Base-by-base conservation (phyloP, 495 filamentous ascomycete genomes). In the Aspergillus ostianus region DNA sequence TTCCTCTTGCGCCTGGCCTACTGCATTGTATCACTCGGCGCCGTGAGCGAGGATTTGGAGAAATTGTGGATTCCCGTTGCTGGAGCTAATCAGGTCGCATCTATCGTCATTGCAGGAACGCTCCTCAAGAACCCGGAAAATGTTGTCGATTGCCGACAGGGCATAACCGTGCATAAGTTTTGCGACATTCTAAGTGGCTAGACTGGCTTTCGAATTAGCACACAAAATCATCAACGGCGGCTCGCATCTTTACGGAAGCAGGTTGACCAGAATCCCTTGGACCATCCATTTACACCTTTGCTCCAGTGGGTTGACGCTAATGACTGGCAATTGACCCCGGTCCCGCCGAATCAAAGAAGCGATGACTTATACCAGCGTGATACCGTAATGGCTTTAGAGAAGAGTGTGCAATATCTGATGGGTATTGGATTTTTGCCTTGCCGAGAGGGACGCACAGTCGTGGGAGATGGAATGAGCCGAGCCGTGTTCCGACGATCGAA, bases 1-100 rank as follows among this genome's bases (percentile, higher is more conserved):
- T 72, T 62, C 56, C 50, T 72, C 12, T 72, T 65, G 69, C 54
- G 69, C 3, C 36, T 72, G 4, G 56, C 50, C 7, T 63, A 53
- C 47, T 64, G 53, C 27, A 57, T 59, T 36, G 12, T 62, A 10
- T n/a, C 30, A 7, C 23, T 61, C 13, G 36, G 45, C 6, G 47
- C 52, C n/a, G 47, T 58, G 3, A 62, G 50, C 45, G 20, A 56
- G 12, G 41, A 47, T 49, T n/a, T 56, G 80, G 17, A 69, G 13
- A 12, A 17, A 15, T 13, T 21, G 15, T n/a, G 41, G 18, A 18
- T 48, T 18, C 44, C 56, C 41, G 55, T 61, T 3, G 47, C 58
- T 20, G 63, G 63, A 0, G 63, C 55, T 12, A 59, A 61, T 29
- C 59, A 61, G 30, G 49, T 56, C 72, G 32, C 53, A 21, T 32